Evolutionary conservation across 1,139 yeast genomes (phyloP), one percentile per base, ranked within the genome.

Genomic region (Candida sanyaensis): DNA sequence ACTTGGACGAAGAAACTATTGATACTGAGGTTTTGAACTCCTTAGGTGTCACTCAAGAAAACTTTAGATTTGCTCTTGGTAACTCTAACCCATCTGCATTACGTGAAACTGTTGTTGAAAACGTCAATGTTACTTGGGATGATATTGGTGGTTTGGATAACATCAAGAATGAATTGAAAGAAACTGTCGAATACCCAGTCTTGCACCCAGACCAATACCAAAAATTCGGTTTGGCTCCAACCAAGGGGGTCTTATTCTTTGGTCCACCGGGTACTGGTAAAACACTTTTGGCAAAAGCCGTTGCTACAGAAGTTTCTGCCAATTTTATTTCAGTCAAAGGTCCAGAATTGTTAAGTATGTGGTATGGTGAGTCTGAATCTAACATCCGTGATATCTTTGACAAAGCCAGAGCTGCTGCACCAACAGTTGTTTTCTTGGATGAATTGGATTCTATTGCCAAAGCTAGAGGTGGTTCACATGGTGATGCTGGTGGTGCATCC

Each of bases 241-340:
- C 98, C 46, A 92, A 92, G 76, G 99, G 99, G 76, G 98, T 93
- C 57, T 79, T 95, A 67, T 93, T 95, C 79, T 93, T 88, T 71
- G 99, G 99, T 61, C 99, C 99, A 49, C 99, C 99, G 53, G 99
- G 99, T 86, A 92, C 98, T 55, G 99, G 99, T 89, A 92, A 92
- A 74, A 92, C 99, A 6, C 78, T 93, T 63, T 80, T 93, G 60
- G 99, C 99, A 41, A 93, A 93, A 73, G 99, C 99, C 43, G 97
- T 93, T 59, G 98, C 99, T 43, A 92, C 97, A 48, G 98, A 93
- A 69, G 97, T 91, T 37, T 87, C 96, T 49, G 98, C 98, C 41
- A 93, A 92, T 70, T 93, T 93, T 72, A 92, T 93, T 57, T 88
- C 96, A 43, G 97, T 93, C 51, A 92, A 92, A 73, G 98, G 98